Evolutionary conservation across 202 grass and related monocot genomes (phyloP).

Genomic region (Carex sylvatica): DNA sequence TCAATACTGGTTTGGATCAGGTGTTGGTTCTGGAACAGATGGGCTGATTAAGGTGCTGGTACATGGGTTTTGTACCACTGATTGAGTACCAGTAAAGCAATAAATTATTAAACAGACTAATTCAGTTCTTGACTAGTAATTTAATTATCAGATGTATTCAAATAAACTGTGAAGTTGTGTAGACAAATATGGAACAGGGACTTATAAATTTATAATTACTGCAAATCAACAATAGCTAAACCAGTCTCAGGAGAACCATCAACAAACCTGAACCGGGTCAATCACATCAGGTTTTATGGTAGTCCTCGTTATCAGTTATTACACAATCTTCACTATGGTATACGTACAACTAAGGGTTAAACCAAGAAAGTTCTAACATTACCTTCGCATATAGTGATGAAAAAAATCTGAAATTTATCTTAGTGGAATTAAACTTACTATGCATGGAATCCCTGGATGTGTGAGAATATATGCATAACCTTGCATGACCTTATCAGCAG

Average conservation of each 20-base stretch:
- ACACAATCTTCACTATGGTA: not conserved
- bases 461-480: conserved; percentile 91
- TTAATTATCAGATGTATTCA: not conserved
- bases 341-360: not conserved
- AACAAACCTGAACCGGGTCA: not conserved
- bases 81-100: not conserved
- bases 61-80: not conserved
- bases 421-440: conserved; percentile 39
- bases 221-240: too few species aligned
- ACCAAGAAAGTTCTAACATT: not conserved
- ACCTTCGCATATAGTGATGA: not conserved
- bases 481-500: conserved; percentile 74
- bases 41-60: not conserved
- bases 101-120: too few species aligned
- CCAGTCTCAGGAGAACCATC: too few species aligned
- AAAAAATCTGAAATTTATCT: not conserved
- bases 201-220: too few species aligned
- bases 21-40: not conserved
- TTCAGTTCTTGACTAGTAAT: not conserved
- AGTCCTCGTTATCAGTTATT: not conserved
- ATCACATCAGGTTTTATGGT: not conserved
- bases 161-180: not conserved
- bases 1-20: not conserved
- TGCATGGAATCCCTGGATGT: conserved; percentile 65
- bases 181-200: not conserved